A percentile compares a stretch with the other conserved stretches of the same genome.
phyloP scores from a whole-genome alignment of 2,329 filamentous ascomycete genomes.

The Byssochlamys sp. region DNA sequence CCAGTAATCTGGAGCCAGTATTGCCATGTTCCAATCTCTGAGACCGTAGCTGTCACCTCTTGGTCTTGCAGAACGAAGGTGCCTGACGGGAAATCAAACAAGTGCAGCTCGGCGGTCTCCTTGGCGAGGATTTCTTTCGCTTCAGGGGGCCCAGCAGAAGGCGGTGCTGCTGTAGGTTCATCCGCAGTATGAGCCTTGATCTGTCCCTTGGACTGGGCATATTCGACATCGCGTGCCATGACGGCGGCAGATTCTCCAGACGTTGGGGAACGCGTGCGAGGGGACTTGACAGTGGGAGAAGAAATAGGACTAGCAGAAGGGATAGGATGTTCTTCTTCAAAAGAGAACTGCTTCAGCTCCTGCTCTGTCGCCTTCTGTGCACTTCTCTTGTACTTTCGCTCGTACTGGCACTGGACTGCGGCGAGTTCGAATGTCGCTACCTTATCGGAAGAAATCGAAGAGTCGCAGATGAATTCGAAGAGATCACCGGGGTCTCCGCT shows the following conservation, averaged over 20 bases:
- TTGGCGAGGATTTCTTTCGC: slow-evolving; percentile 63
- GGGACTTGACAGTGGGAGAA: slow-evolving; percentile 35
- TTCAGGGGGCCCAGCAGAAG: slow-evolving; percentile 54
- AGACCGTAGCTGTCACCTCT: slow-evolving; percentile 66
- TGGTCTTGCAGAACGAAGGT: slow-evolving; percentile 74
- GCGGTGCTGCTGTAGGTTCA: slow-evolving; percentile 50
- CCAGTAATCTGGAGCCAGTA: slow-evolving; percentile 88
- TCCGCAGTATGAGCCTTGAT: slow-evolving; percentile 31
- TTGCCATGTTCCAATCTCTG: slow-evolving; percentile 80
- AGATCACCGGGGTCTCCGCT: slow-evolving; percentile 88
- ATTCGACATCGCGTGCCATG: slow-evolving; percentile 38
- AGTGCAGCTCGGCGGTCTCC: slow-evolving; percentile 74
- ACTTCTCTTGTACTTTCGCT: slow-evolving; percentile 78
- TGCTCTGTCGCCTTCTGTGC: slow-evolving; percentile 69
- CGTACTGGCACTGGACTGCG: slow-evolving; percentile 90
- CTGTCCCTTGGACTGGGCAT: slow-evolving; percentile 32
- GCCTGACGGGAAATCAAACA: slow-evolving; percentile 82
- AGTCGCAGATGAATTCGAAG: slow-evolving; percentile 96
- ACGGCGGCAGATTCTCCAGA: slow-evolving; percentile 33
- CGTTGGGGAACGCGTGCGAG: slow-evolving; percentile 24
- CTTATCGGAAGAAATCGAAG: slow-evolving; percentile 57
- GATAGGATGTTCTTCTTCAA: slow-evolving; percentile 53
- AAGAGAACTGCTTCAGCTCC: slow-evolving; percentile 75
- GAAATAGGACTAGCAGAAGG: slow-evolving; percentile 50
- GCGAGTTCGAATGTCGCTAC: slow-evolving; percentile 72